Percentiles rank a stretch among this genome's conserved stretches.
Conservation (phyloP, 805 yeast species). For the Yarrowia divulgata region DNA sequence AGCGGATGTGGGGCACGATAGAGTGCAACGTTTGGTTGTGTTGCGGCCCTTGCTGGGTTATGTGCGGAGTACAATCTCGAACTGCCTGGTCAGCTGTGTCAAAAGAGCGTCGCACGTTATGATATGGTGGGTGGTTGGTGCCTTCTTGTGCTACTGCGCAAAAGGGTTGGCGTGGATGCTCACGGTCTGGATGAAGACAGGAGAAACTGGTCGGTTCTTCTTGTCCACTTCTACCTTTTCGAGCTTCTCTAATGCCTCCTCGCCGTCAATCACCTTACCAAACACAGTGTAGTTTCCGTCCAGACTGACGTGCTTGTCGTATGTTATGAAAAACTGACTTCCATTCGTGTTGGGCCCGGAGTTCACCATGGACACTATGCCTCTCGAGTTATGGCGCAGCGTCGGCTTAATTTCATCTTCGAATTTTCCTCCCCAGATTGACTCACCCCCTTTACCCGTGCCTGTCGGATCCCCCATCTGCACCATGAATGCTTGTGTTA, state of each 20-base stretch:
- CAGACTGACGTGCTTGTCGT: constrained; percentile 73
- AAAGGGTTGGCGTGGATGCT: constrained; percentile 57
- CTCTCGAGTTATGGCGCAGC: constrained; percentile 77
- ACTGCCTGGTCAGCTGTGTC: no score
- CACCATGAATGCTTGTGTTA: constrained; percentile 48
- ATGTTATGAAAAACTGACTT: constrained; percentile 87
- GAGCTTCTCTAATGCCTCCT: constrained; percentile 61
- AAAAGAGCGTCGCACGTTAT: no score
- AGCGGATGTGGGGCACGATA: no score
- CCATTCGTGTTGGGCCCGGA: constrained; percentile 94
- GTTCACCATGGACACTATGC: constrained; percentile 88
- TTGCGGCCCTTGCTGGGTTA: no score
- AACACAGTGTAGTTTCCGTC: constrained; percentile 79
- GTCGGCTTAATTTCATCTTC: constrained; percentile 49
- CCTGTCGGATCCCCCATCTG: constrained; percentile 53
- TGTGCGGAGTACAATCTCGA: no score
- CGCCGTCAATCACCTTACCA: constrained; percentile 63
- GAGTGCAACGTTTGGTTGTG: no score
- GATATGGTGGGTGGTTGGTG: no score
- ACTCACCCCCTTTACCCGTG: constrained; percentile 51
- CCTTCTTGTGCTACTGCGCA: constrained; percentile 46
- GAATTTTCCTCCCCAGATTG: constrained; percentile 57
- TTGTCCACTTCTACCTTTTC: constrained; percentile 63
- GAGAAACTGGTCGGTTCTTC: constrained; percentile 52
- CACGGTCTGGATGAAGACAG: constrained; percentile 48